Conservation (phyloP, 305 asterid species). For the Solanum hybrid region DNA sequence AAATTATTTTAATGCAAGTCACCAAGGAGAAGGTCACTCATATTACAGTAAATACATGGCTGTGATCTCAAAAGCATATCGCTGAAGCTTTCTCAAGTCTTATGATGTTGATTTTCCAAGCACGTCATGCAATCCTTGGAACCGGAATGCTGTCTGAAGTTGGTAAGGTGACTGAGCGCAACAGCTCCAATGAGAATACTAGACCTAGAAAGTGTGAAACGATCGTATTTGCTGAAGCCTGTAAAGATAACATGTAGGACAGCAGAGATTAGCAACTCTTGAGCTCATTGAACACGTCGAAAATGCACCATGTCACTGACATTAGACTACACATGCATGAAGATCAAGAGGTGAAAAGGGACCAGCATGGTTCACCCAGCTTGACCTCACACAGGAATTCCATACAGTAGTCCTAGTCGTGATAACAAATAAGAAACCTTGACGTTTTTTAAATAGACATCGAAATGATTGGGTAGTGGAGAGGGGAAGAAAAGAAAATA, state of each 20-base stretch:
- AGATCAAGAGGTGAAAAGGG: background rate
- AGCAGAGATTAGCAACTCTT: background rate
- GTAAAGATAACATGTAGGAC: constrained; percentile 12
- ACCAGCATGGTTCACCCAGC: background rate
- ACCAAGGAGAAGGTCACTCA: background rate
- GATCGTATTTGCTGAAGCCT: constrained; percentile 89
- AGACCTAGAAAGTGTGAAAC: constrained; percentile 85
- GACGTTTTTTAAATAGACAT: background rate
- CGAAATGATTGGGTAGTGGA: background rate
- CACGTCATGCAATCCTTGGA: constrained; percentile 51
- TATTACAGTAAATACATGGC: background rate
- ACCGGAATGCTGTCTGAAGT: constrained; percentile 45
- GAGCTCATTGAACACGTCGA: background rate
- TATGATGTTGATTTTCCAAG: background rate
- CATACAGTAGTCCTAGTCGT: background rate
- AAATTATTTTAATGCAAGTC: background rate
- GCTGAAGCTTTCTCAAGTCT: background rate
- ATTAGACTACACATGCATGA: background rate
- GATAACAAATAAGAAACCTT: background rate
- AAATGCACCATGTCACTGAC: background rate
- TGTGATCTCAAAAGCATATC: background rate
- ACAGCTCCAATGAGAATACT: constrained; percentile 64
- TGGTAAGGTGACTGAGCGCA: constrained; percentile 88
- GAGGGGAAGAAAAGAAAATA: background rate
- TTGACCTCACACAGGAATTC: background rate